Conservation (phyloP, 129 eudicot genomes). For the Helianthus annuus region DNA sequence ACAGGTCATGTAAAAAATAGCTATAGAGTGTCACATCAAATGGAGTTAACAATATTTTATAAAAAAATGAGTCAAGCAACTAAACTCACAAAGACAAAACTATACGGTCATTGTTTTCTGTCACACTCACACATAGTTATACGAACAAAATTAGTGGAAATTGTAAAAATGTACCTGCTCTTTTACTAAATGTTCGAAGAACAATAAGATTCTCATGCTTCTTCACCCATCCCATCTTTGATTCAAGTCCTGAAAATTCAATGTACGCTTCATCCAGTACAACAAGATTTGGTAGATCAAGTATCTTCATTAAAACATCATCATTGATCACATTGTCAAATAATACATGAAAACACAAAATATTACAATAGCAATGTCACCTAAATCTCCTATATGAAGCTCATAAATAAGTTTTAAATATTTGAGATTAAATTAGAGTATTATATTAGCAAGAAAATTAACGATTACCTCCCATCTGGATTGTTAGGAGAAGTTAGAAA, state of each 20-base stretch:
- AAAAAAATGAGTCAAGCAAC: too few relatives aligned
- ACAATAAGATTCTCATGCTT: slow-evolving; percentile 88
- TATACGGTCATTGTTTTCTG: not conserved
- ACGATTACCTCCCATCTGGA: slow-evolving; percentile 91
- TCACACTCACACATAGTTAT: not conserved
- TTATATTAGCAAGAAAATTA: not conserved
- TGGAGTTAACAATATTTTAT: too few relatives aligned
- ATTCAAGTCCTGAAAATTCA: slow-evolving; percentile 82
- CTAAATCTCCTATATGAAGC: too few relatives aligned
- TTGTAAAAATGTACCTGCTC: slow-evolving; percentile 65
- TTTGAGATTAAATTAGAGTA: too few relatives aligned
- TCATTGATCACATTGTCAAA: slow-evolving; percentile 82
- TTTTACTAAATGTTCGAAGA: slow-evolving; percentile 94
- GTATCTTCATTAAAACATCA: slow-evolving; percentile 72
- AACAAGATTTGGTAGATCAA: slow-evolving; percentile 80
- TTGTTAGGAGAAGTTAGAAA: slow-evolving; percentile 97
- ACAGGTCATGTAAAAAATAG: not conserved
- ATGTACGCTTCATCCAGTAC: slow-evolving; percentile 98
- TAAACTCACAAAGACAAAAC: not conserved
- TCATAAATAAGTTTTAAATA: too few relatives aligned
- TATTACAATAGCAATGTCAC: slow-evolving; percentile 16
- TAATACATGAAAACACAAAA: not conserved
- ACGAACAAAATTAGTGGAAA: not conserved
- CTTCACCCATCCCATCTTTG: slow-evolving; percentile 96
- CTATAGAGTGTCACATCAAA: too few relatives aligned